Base-by-base conservation (phyloP, 179 eudicot genomes). In the Vitellaria paradoxa region DNA sequence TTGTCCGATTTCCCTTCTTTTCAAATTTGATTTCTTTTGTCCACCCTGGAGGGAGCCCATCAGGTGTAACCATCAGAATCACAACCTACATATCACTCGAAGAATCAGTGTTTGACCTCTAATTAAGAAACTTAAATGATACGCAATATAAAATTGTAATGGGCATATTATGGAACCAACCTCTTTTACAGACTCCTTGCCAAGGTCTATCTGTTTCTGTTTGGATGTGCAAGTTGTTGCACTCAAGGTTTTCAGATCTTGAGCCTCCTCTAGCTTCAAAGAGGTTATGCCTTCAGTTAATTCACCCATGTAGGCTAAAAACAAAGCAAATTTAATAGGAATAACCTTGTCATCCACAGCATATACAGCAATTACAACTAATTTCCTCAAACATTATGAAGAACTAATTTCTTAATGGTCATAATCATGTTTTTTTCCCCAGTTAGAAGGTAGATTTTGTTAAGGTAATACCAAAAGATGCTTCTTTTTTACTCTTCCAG, bases 31-130 rank as follows among this genome's bases (percentile, higher is more conserved):
- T 85, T 77, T 93, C 98, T 86, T 89, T 92, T 37, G 88, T 84
- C 98, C 98, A 94, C 53, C 97, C 98, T 72, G 89, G 72, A 7
- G 98, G 98, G 72, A 94, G 79, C 56, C 80, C 89, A 73, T 94
- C 87, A 5, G 77, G 79, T 18, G 80, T 13, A 50, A 14, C 30
- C 64, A 77, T 91, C 83, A 74, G 85, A 77, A 87, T 46, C 57
- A 85, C 84, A 80, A 83, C 87, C 97, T 92, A 78, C 26, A 75
- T 53, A 71, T 74, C 69, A 73, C 30, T 62, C 7, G n/a, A 74
- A 85, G 67, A 68, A 70, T 75, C 76, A 79, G 76, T 30, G 70
- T 62, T 77, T 18, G 62, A 68, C 23, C 74, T 46, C 46, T 46
- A 7, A 6, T 3, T 42, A 40, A 59, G 61, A n/a, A 42, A 65